These are phyloP conservation scores for Kondoa subrosea DNA, from an alignment of 768 basidiomycete genomes.

Conservation along the genomic window DNA sequence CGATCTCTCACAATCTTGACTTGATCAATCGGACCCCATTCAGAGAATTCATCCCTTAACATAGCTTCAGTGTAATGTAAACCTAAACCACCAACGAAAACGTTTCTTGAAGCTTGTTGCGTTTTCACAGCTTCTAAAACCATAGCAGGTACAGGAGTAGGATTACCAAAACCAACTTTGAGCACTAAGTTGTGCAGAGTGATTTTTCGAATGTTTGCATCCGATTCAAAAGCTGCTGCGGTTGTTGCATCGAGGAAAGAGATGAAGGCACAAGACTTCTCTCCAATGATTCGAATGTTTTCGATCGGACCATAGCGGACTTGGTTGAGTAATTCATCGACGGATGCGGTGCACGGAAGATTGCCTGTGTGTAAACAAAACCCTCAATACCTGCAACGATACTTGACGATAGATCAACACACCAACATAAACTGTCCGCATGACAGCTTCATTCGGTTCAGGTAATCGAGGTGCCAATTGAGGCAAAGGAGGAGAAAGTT, in stretches of 20 bases:
- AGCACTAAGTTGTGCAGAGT: slow-evolving; percentile 86
- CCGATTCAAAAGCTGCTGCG: slow-evolving; percentile 91
- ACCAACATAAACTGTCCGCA: slow-evolving; percentile 73
- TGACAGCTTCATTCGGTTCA: background rate
- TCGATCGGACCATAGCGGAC: slow-evolving; percentile 97
- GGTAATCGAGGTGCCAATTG: background rate
- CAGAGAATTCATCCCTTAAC: slow-evolving; percentile 72
- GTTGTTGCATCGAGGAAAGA: slow-evolving; percentile 88
- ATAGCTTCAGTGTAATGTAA: slow-evolving; percentile 79
- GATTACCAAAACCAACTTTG: slow-evolving; percentile 98
- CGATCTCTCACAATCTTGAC: slow-evolving; percentile 99
- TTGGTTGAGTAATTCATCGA: slow-evolving; percentile 92
- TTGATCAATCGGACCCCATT: slow-evolving; percentile 92
- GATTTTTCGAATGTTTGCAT: slow-evolving; percentile 86
- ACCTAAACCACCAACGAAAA: slow-evolving; percentile 86
- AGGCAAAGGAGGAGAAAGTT: background rate
- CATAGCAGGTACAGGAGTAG: slow-evolving; percentile 66
- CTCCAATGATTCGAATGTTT: slow-evolving; percentile 79
- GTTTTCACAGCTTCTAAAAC: slow-evolving; percentile 77
- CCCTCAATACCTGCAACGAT: background rate
- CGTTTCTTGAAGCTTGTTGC: slow-evolving; percentile 84
- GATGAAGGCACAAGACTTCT: slow-evolving; percentile 94
- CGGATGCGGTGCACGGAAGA: slow-evolving; percentile 81
- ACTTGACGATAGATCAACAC: background rate
- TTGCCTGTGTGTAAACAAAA: slow-evolving; percentile 42